Percentiles rank a stretch among this genome's conserved stretches.
Evolutionary conservation across 140 eudicot genomes (phyloP).

Genomic region (Artemisia princeps): DNA sequence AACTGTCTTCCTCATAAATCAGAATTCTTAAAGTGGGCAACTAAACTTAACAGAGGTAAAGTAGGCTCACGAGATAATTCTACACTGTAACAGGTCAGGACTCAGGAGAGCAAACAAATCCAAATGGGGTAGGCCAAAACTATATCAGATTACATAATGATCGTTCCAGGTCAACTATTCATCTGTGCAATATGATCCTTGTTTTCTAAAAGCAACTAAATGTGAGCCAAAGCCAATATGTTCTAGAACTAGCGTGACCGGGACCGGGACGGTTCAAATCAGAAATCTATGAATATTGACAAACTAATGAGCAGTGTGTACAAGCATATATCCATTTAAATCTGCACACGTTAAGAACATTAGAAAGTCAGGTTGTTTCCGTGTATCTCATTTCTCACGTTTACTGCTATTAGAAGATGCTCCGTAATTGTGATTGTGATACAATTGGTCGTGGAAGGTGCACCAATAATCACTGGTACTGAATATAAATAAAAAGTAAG

Average conservation of each 20-base stretch:
- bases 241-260: too few relatives aligned
- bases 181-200: not conserved
- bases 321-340: too few relatives aligned
- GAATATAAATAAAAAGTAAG: not conserved
- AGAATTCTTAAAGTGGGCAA: not conserved
- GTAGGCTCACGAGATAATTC: not conserved
- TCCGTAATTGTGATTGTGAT: not conserved
- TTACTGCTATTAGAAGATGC: not conserved
- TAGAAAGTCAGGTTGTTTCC: not conserved
- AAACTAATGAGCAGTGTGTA: too few relatives aligned
- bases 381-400: conserved; percentile 4
- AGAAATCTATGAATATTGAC: too few relatives aligned
- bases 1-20: not conserved
- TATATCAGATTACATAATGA: not conserved
- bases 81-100: conserved; percentile 4
- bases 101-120: conserved; percentile 5
- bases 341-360: too few relatives aligned
- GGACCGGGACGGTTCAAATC: not conserved
- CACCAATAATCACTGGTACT: conserved; percentile 12
- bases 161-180: not conserved
- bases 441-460: conserved; percentile 12
- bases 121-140: not conserved
- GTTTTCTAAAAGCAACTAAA: not conserved
- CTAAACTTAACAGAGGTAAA: not conserved
- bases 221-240: not conserved